A percentile compares a stretch with the other conserved stretches of the same genome.
These are phyloP conservation scores for Peronosclerospora sorghi DNA, from an alignment of 352 stramenopile genomes.

Conservation along the genomic window DNA sequence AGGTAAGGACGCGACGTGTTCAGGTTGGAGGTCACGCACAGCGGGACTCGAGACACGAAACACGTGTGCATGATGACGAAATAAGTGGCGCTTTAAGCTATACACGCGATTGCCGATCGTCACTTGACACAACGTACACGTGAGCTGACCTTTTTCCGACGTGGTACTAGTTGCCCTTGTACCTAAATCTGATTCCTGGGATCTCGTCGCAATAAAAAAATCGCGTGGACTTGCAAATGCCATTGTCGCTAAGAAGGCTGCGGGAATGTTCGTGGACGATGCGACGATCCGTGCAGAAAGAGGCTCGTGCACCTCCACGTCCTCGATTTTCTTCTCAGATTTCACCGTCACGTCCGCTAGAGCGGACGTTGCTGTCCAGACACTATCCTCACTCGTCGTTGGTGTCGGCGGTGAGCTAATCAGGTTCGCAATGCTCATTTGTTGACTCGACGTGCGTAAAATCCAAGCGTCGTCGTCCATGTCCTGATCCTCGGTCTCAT, in stretches of 20 bases:
- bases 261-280: conserved; percentile 24
- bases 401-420: conserved; percentile 23
- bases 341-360: conserved; percentile 19
- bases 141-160: conserved; percentile 19
- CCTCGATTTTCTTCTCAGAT: conserved; percentile 12
- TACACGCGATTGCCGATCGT: conserved; percentile 34
- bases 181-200: not conserved
- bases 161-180: not conserved
- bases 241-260: conserved; percentile 28
- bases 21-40: not conserved
- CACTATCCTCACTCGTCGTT: conserved; percentile 17
- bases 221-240: conserved; percentile 34
- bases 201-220: conserved; percentile 23
- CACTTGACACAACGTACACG: conserved; percentile 38
- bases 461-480: conserved; percentile 6
- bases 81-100: conserved; percentile 39
- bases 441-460: conserved; percentile 11
- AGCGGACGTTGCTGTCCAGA: conserved; percentile 13
- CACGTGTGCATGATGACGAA: conserved; percentile 31
- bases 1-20: conserved; percentile 9
- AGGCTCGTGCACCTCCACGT: conserved; percentile 1
- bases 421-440: conserved; percentile 32
- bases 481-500: conserved; percentile 9
- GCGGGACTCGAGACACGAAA: conserved; percentile 21
- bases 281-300: not conserved